Evolutionary conservation across 2,329 filamentous ascomycete species (phyloP), one percentile per base, ranked within the genome.

Genomic region (Curvularia spicifera): DNA sequence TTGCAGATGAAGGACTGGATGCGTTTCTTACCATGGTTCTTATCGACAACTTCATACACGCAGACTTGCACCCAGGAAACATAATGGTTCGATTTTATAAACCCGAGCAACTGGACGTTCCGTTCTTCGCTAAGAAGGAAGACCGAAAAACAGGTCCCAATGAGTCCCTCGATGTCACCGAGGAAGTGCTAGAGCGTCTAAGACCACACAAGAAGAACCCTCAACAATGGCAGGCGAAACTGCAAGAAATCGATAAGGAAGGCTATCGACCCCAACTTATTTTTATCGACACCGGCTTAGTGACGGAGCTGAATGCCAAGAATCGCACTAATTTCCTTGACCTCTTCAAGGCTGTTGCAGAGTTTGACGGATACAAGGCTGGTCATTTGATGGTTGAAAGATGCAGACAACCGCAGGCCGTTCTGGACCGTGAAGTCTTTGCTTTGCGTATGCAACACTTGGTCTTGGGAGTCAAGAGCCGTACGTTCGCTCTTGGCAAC

Each of bases 51-150:
- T 99, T 99, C 76, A 89, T 97, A 26, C 95, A 99, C 73, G 94
- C 95, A 5, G 95, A 99, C 74, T 81, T 99, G 29, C 95, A 99
- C 74, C 95, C 95, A 0, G 95, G 95, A 26, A 99, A 99, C 76
- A 98, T 99, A 78, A 98, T 99, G 93, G 94, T 99, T 46, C 92
- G 96, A 63, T 99, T 99, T 80, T 97, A 98, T 78, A 88, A 94
- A 70, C 88, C 93, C 0, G 87, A 88, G 13, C 84, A 89, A 60
- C 85, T 94, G 0, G 86, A 89, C 48, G 80, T 96, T 0, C 81
- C 82, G 22, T 79, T 89, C 5, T 76, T 82, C 54, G 79, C 76
- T 3, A 76, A 67, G 9, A 71, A 72, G 57, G 70, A 74, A 51
- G 64, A 74, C 37, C 69, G 71, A 33, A 73, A 59, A 4, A 75